Conservation (phyloP, 176 grass and related monocot genomes). For the Cenchrus fungigraminus region DNA sequence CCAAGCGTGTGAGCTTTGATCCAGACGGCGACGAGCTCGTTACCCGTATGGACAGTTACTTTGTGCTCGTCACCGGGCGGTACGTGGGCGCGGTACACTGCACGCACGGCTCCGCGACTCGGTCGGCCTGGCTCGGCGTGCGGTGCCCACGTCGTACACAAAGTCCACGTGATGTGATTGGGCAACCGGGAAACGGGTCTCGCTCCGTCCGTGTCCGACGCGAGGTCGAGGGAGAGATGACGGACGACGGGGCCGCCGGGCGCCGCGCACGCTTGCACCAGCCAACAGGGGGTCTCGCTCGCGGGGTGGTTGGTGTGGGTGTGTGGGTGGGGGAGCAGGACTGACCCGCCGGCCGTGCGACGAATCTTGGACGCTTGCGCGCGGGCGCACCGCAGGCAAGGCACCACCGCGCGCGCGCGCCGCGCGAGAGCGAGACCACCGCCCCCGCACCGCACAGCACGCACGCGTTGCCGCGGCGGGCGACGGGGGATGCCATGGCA, state of each 20-base stretch:
- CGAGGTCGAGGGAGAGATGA: not conserved
- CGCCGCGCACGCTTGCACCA: not conserved
- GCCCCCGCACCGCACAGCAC: not conserved
- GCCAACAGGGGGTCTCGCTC: too few relatives aligned
- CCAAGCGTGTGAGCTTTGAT: too few relatives aligned
- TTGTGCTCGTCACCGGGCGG: too few relatives aligned
- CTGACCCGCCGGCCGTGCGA: constrained; percentile 11
- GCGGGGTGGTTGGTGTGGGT: not conserved
- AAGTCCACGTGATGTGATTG: constrained; percentile 4
- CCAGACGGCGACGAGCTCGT: too few relatives aligned
- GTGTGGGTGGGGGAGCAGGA: not conserved
- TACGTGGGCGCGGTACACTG: too few relatives aligned
- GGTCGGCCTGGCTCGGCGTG: too few relatives aligned
- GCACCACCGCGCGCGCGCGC: not conserved
- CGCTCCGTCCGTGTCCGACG: not conserved
- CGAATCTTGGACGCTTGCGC: constrained; percentile 29
- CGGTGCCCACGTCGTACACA: not conserved
- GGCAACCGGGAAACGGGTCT: not conserved
- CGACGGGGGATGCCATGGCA: too few relatives aligned
- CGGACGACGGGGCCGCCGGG: not conserved
- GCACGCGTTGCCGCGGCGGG: too few relatives aligned
- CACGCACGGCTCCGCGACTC: too few relatives aligned
- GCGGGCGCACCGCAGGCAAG: not conserved
- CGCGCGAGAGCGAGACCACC: too few relatives aligned
- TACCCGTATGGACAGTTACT: too few relatives aligned